phyloP scores from a whole-genome alignment of 2,329 filamentous ascomycete species.

The Trematosphaeria pertusa region DNA sequence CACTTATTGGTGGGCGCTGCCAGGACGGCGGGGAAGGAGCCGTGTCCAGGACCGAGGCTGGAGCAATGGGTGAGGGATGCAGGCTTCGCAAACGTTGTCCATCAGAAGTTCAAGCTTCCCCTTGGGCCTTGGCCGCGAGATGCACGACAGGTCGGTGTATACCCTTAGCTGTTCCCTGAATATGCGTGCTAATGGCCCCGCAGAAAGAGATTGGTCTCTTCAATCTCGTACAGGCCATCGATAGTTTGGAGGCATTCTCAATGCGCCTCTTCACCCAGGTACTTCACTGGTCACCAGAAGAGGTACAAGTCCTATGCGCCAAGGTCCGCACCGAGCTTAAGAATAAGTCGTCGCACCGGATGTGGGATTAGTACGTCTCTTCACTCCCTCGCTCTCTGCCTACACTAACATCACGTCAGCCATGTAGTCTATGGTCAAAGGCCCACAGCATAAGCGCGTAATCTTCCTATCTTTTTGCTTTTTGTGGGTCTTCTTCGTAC shows the following conservation, averaged over 20 bases:
- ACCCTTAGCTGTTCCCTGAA: not conserved
- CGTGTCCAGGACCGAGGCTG: constrained; percentile 8
- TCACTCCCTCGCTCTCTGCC: not conserved
- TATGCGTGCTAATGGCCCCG: not conserved
- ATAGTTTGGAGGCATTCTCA: constrained; percentile 53
- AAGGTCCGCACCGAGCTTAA: constrained; percentile 37
- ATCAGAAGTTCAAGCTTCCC: constrained; percentile 33
- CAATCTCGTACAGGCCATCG: constrained; percentile 51
- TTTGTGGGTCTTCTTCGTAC: too few relatives aligned
- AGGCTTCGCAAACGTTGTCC: constrained; percentile 41
- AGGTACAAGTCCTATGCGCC: constrained; percentile 51
- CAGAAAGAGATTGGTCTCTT: constrained; percentile 27
- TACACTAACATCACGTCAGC: too few relatives aligned
- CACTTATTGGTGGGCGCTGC: not conserved
- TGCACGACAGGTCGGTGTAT: constrained; percentile 10
- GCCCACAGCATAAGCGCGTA: constrained; percentile 5
- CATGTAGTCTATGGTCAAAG: constrained; percentile 17
- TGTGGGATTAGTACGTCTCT: constrained; percentile 29
- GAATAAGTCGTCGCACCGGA: constrained; percentile 29
- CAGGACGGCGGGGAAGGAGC: constrained; percentile 17
- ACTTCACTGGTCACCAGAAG: constrained; percentile 51
- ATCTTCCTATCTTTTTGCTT: too few relatives aligned
- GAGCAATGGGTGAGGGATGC: constrained; percentile 36
- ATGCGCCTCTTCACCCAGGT: constrained; percentile 48
- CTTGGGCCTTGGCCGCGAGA: constrained; percentile 19